These are phyloP conservation scores for Kwoniella mangroviensis DNA, from an alignment of 768 basidiomycete genomes.

Conservation along the genomic window DNA sequence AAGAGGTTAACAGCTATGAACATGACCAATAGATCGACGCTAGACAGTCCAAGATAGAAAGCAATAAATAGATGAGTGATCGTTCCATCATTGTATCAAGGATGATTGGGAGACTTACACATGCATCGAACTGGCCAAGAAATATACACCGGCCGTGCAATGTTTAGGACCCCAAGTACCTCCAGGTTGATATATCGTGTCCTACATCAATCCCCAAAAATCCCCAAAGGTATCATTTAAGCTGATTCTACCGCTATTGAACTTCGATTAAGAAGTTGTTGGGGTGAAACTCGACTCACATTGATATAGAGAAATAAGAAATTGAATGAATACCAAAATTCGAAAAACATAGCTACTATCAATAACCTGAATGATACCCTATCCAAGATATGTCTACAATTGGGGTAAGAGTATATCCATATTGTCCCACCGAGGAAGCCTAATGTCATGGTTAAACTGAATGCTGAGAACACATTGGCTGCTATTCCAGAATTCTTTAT, in stretches of 20 bases:
- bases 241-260: no score
- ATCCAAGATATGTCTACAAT: slow-evolving; percentile 23
- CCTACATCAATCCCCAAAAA: background rate
- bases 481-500: slow-evolving; percentile 13
- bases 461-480: background rate
- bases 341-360: slow-evolving; percentile 34
- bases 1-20: slow-evolving; percentile 44
- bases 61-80: no score
- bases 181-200: slow-evolving; percentile 8
- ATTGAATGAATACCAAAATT: slow-evolving; percentile 29
- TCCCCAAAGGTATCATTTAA: no score
- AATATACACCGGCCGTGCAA: slow-evolving; percentile 33
- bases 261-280: no score
- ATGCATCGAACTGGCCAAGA: slow-evolving; percentile 26
- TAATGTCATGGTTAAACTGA: background rate
- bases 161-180: background rate
- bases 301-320: slow-evolving; percentile 16
- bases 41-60: background rate
- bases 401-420: slow-evolving; percentile 19
- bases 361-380: slow-evolving; percentile 39
- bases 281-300: slow-evolving; percentile 10
- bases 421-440: slow-evolving; percentile 10
- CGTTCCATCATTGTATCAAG: background rate
- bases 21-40: slow-evolving; percentile 38
- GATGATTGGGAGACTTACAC: slow-evolving; percentile 5